Evolutionary conservation across 1,284 basidiomycete genomes (phyloP), one percentile per base, ranked within the genome.

Genomic region (Malassezia japonica): DNA sequence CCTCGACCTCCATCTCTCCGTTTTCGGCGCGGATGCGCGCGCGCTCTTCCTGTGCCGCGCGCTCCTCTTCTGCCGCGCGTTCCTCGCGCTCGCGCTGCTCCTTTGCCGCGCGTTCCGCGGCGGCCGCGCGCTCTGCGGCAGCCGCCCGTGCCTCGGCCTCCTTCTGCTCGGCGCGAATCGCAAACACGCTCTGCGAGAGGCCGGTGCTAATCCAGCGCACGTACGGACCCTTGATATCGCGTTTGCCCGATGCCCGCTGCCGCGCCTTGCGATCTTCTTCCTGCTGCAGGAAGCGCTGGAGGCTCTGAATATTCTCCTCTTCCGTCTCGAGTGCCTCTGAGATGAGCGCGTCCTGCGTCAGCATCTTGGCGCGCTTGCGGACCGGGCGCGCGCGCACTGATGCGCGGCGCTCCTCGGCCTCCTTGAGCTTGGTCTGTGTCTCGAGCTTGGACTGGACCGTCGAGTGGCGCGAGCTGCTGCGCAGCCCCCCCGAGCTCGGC

Each of bases 311-410:
- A 63, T 90, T 90, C 4, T 82, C 81, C 73, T 88, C 86, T 67
- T 89, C 87, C 43, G 82, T 85, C 64, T 87, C 85, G 9, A 89
- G 78, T 0, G 87, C 87, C 13, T 81, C 81, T 1, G 82, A 81
- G 46, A 90, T 84, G 4, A 89, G 78, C 60, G 87, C 84, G 20
- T 80, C 84, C 64, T 90, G 87, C 0, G 85, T 86, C 31, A 80
- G 76, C 76, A 4, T n/a, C 33, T 51, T 59, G 16, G 44, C 46
- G 21, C 60, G 60, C 43, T 60, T 59, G 42, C 53, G 60, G 24
- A 31, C 35, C 9, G 53, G 50, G 44, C 28, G 40, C 28, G 50
- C 27, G 20, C 35, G 47, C 27, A 38, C 38, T 16, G 46, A 46
- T 21, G 82, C 84, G 72, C 80, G 81, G 57, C 80, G 80, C 59